Conservation (phyloP, 441 rosid genomes). For the Omphalea diandra region DNA sequence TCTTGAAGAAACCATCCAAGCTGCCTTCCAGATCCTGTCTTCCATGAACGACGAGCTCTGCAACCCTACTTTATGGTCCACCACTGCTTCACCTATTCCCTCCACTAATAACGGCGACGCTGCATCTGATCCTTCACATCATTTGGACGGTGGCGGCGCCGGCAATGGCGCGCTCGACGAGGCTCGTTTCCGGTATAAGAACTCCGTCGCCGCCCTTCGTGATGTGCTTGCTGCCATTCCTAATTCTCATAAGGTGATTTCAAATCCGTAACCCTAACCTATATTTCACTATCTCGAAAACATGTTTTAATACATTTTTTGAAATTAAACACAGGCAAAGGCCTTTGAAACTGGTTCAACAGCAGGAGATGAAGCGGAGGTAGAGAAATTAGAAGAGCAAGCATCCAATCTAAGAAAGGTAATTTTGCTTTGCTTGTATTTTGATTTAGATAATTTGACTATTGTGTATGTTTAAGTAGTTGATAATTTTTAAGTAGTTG, state of each 20-base stretch:
- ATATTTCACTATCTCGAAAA: too few relatives aligned
- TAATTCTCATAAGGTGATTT: slow-evolving; percentile 63
- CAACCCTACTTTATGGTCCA: slow-evolving; percentile 77
- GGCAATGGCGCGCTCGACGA: slow-evolving; percentile 56
- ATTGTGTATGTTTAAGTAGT: too few relatives aligned
- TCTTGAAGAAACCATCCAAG: slow-evolving; percentile 82
- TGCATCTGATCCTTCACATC: slow-evolving; percentile 29
- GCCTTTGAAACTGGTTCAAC: slow-evolving; percentile 42
- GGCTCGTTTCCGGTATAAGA: slow-evolving; percentile 60
- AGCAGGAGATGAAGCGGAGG: slow-evolving; percentile 53
- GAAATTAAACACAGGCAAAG: slow-evolving; percentile 67
- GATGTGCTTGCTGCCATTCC: slow-evolving; percentile 59
- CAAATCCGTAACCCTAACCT: not conserved
- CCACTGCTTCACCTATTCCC: slow-evolving; percentile 34
- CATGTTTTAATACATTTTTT: too few relatives aligned
- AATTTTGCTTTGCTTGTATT: slow-evolving; percentile 6
- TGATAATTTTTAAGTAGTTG: too few relatives aligned
- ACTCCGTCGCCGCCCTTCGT: slow-evolving; percentile 65
- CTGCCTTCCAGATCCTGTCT: slow-evolving; percentile 78
- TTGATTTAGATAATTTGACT: too few relatives aligned
- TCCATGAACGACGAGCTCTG: slow-evolving; percentile 98
- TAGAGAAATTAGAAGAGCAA: slow-evolving; percentile 65
- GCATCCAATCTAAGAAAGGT: slow-evolving; percentile 75
- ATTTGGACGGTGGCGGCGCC: slow-evolving; percentile 32
- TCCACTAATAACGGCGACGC: slow-evolving; percentile 38